These are phyloP conservation scores for Termitomyces sp. DNA, from an alignment of 768 basidiomycete genomes.

Conservation along the genomic window DNA sequence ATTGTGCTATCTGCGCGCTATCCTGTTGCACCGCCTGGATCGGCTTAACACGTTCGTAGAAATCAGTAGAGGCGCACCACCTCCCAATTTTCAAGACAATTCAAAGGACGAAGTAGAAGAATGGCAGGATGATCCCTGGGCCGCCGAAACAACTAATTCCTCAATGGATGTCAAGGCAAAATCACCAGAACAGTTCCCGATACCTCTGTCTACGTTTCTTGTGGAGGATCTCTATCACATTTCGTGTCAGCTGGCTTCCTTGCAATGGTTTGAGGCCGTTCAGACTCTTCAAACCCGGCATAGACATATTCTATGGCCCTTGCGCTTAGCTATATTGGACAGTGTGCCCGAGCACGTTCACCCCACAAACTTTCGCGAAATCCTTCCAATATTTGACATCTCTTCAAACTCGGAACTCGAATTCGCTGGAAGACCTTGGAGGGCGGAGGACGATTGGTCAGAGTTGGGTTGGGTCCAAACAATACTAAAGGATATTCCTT, in stretches of 20 bases:
- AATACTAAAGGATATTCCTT: conserved; percentile 31
- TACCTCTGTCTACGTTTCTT: conserved; percentile 67
- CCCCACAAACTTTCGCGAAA: conserved; percentile 54
- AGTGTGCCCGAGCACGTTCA: conserved; percentile 71
- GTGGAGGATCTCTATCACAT: conserved; percentile 49
- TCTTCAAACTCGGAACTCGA: conserved; percentile 40
- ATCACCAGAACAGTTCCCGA: conserved; percentile 31
- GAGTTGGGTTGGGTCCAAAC: conserved; percentile 44
- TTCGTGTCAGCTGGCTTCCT: conserved; percentile 65
- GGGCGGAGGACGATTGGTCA: conserved; percentile 54
- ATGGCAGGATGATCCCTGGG: conserved; percentile 82
- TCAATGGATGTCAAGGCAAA: conserved; percentile 24
- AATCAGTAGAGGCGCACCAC: conserved; percentile 41
- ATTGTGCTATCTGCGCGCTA: conserved; percentile 58
- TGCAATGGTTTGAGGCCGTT: conserved; percentile 56
- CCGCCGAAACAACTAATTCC: conserved; percentile 34
- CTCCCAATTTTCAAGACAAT: conserved; percentile 30
- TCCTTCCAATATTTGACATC: conserved; percentile 63
- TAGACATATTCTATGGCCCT: conserved; percentile 55
- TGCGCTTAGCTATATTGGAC: conserved; percentile 66
- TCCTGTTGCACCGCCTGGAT: conserved; percentile 69
- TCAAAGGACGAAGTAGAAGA: conserved; percentile 55
- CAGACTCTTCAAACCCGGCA: conserved; percentile 57
- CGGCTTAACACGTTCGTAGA: conserved; percentile 70
- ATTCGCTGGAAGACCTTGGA: conserved; percentile 37